These are phyloP conservation scores for Penicillium sp. DNA, from an alignment of 2,329 filamentous ascomycete species.

Conservation along the genomic window DNA sequence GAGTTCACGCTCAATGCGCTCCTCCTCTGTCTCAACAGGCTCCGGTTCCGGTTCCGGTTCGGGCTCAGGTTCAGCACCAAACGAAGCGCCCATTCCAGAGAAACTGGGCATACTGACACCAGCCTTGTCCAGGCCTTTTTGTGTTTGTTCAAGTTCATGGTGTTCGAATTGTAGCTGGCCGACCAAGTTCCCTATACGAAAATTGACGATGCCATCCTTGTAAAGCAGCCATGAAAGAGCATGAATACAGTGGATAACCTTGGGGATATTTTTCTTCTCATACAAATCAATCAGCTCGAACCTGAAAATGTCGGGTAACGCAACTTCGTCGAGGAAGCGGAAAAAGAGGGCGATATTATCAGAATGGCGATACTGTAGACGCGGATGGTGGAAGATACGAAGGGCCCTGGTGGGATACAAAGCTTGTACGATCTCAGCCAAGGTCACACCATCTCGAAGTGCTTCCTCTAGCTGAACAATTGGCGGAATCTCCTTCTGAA, in stretches of 20 bases:
- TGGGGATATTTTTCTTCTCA: slow-evolving; percentile 99
- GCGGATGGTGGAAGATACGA: slow-evolving; percentile 80
- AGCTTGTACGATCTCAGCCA: slow-evolving; percentile 89
- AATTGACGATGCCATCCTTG: slow-evolving; percentile 89
- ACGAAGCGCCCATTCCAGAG: slow-evolving; percentile 93
- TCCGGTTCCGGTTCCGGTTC: slow-evolving; percentile 56
- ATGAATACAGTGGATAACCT: slow-evolving; percentile 98
- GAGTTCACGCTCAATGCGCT: slow-evolving; percentile 77
- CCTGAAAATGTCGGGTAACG: slow-evolving; percentile 89
- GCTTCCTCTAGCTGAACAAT: slow-evolving; percentile 94
- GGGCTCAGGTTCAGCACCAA: slow-evolving; percentile 77
- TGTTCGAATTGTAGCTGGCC: slow-evolving; percentile 97
- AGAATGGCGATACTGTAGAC: slow-evolving; percentile 89
- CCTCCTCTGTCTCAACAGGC: slow-evolving; percentile 80
- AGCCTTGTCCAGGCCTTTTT: slow-evolving; percentile 93
- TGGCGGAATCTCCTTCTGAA: slow-evolving; percentile 77
- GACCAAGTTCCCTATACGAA: slow-evolving; percentile 93
- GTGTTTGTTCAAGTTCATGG: slow-evolving; percentile 93
- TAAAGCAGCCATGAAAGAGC: slow-evolving; percentile 96
- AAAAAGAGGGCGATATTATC: slow-evolving; percentile 98
- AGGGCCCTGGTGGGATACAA: slow-evolving; percentile 72
- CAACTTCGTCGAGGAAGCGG: slow-evolving; percentile 83
- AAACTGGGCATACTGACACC: slow-evolving; percentile 97
- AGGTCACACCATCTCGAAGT: slow-evolving; percentile 83
- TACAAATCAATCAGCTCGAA: slow-evolving; percentile 97